Percentiles rank a stretch among this genome's conserved stretches.
Evolutionary conservation across 495 filamentous ascomycete genomes (phyloP).

Genomic region (Cetradonia linearis): DNA sequence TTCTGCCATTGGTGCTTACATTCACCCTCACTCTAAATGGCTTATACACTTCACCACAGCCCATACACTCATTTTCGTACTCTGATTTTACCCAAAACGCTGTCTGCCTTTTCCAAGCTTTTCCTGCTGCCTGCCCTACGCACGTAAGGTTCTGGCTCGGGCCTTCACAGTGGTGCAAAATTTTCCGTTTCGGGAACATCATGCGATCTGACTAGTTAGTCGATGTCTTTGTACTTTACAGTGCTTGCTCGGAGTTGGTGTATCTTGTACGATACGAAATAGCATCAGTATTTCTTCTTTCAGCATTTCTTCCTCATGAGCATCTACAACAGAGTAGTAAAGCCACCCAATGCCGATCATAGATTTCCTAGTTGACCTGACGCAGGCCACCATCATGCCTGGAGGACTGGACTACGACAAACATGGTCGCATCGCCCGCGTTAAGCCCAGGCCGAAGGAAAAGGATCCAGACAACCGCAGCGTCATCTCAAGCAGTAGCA

Average conservation of each 20-base stretch:
- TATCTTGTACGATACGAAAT: background rate
- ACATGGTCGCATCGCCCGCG: slow-evolving; percentile 11
- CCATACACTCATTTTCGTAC: slow-evolving; percentile 9
- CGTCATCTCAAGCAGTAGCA: slow-evolving; percentile 19
- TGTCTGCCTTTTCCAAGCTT: slow-evolving; percentile 1
- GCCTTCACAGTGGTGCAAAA: slow-evolving; percentile 10
- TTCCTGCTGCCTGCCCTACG: background rate
- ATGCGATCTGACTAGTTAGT: slow-evolving; percentile 2
- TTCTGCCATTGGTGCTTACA: slow-evolving; percentile 2
- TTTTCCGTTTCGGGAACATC: background rate
- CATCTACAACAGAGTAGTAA: background rate
- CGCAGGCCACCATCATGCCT: slow-evolving; percentile 19
- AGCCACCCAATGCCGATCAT: slow-evolving; percentile 5
- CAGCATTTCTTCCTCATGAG: background rate
- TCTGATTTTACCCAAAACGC: background rate
- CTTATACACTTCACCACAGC: background rate
- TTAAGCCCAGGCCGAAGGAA: slow-evolving; percentile 21
- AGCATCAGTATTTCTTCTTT: background rate
- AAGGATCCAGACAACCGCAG: slow-evolving; percentile 21
- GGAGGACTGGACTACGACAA: slow-evolving; percentile 14
- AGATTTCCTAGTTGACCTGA: slow-evolving; percentile 2
- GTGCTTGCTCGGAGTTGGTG: background rate
- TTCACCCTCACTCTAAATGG: slow-evolving; percentile 5
- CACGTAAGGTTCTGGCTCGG: slow-evolving; percentile 2
- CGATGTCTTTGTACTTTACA: background rate